These are phyloP conservation scores for Diplogelasinospora grovesii DNA, from an alignment of 495 filamentous ascomycete genomes.

Conservation along the genomic window DNA sequence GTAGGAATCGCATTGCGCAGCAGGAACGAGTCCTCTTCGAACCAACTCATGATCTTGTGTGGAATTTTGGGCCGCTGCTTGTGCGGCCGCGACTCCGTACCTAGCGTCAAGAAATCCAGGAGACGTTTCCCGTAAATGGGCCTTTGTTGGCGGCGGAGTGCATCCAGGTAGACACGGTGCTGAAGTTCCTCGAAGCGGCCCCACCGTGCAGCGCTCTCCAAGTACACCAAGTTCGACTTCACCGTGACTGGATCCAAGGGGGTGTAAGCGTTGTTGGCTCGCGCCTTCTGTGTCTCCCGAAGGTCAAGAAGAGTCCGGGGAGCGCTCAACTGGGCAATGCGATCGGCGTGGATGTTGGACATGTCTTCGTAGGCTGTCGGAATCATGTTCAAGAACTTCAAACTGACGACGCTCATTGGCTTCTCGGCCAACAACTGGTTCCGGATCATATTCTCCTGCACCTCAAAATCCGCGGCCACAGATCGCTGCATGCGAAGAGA, in stretches of 20 bases:
- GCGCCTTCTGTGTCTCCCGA: constrained; percentile 54
- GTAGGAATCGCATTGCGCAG: constrained; percentile 67
- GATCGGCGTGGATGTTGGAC: constrained; percentile 54
- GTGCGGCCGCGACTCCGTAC: constrained; percentile 46
- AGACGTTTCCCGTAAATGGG: constrained; percentile 76
- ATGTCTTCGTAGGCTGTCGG: constrained; percentile 64
- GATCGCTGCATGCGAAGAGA: constrained; percentile 90
- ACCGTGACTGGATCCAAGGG: constrained; percentile 54
- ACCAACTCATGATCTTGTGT: constrained; percentile 60
- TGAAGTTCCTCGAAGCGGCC: constrained; percentile 72
- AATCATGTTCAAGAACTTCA: constrained; percentile 76
- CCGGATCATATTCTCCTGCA: constrained; percentile 67
- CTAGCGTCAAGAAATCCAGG: constrained; percentile 62
- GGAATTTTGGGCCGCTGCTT: constrained; percentile 48
- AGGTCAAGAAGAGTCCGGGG: constrained; percentile 55
- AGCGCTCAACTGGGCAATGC: constrained; percentile 57
- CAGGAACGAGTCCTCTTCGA: constrained; percentile 60
- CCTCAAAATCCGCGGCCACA: constrained; percentile 68
- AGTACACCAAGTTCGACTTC: constrained; percentile 60
- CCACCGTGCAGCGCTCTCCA: constrained; percentile 66
- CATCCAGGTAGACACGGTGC: constrained; percentile 73
- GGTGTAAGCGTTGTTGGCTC: constrained; percentile 54
- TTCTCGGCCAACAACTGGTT: constrained; percentile 58
- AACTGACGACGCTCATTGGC: constrained; percentile 58
- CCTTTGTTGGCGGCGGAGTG: constrained; percentile 68